Evolutionary conservation across 2,329 filamentous ascomycete species (phyloP), one percentile per base, ranked within the genome.

Genomic region (Neonectria sp.): DNA sequence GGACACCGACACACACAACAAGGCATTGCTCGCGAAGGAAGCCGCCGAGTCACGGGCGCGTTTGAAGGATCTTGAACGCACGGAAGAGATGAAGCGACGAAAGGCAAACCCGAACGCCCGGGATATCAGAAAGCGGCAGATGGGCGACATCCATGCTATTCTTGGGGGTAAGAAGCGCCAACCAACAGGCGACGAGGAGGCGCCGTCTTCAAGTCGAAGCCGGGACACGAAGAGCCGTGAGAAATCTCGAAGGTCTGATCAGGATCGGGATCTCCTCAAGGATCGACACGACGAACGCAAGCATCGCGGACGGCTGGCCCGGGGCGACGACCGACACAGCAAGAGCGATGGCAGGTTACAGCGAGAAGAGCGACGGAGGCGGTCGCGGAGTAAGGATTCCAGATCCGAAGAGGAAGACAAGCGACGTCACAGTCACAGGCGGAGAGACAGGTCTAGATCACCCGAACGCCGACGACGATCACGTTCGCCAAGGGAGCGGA

Each of bases 1-100:
- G 70, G 93, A 96, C 72, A 97, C 94, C 9, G 93, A 97, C 74
- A 92, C 82, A 60, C 95, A 99, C 82, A 99, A 99, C 86, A 90
- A 93, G 27, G 93, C 94, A 1, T 85, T 98, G 33, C 89, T 94
- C 21, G 93, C 93, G 1, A 97, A 92, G 76, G 95, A 98, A 79
- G 91, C 91, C 29, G 90, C 92, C 55, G 95, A 98, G 71, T 91
- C 94, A 0, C 87, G 87, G 68, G 90, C 90, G 4, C 90, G 94
- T 24, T 86, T 97, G 62, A 88, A 88, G 71, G 84, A 86, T 62
- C 81, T 95, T 49, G 86, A 89, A 63, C 80, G 79, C 56, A 82
- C 82, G 31, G 83, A 85, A 69, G 83, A 85, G 63, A 78, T 77
- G 33, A 84, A 84, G 71, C 77, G 81, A 59, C 78, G 78, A 59